These are phyloP conservation scores for Polychaeton citri DNA, from an alignment of 2,329 filamentous ascomycete species.

Conservation along the genomic window DNA sequence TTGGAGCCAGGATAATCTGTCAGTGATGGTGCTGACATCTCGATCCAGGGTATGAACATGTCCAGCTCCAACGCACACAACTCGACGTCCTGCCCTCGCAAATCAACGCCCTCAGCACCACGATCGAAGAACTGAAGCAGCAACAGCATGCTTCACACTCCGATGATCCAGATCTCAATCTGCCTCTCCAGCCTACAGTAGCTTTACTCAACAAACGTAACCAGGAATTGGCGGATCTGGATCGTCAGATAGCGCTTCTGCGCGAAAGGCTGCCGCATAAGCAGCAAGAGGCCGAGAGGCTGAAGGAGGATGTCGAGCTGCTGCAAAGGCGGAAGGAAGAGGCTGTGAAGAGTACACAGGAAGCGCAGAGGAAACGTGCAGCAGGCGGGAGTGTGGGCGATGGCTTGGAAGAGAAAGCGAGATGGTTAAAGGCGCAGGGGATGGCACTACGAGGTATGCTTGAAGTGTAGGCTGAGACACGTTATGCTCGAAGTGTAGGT, in stretches of 20 bases:
- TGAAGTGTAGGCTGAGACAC: slow-evolving; percentile 31
- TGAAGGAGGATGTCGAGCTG: slow-evolving; percentile 54
- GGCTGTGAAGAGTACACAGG: slow-evolving; percentile 53
- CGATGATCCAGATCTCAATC: slow-evolving; percentile 24
- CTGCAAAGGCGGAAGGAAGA: slow-evolving; percentile 55
- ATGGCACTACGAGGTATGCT: slow-evolving; percentile 48
- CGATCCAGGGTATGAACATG: slow-evolving; percentile 37
- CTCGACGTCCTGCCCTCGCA: slow-evolving; percentile 38
- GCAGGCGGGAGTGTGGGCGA: slow-evolving; percentile 6
- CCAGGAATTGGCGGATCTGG: slow-evolving; percentile 27
- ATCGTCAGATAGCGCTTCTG: slow-evolving; percentile 34
- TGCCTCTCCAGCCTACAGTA: slow-evolving; percentile 31
- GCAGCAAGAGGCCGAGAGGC: slow-evolving; percentile 51
- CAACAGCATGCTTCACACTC: slow-evolving; percentile 20
- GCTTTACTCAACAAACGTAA: slow-evolving; percentile 26
- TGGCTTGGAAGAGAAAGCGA: slow-evolving; percentile 26
- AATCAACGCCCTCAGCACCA: slow-evolving; percentile 38
- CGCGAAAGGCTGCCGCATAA: slow-evolving; percentile 51
- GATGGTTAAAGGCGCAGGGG: slow-evolving; percentile 64
- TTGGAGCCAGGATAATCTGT: too few species aligned
- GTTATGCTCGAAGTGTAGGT: too few species aligned
- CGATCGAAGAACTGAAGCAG: slow-evolving; percentile 33
- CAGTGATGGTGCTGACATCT: too few species aligned
- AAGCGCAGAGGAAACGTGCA: slow-evolving; percentile 46
- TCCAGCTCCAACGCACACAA: slow-evolving; percentile 39